Evolutionary conservation across 768 basidiomycete genomes (phyloP), one percentile per base, ranked within the genome.

Genomic region (Pleurotus djamor): DNA sequence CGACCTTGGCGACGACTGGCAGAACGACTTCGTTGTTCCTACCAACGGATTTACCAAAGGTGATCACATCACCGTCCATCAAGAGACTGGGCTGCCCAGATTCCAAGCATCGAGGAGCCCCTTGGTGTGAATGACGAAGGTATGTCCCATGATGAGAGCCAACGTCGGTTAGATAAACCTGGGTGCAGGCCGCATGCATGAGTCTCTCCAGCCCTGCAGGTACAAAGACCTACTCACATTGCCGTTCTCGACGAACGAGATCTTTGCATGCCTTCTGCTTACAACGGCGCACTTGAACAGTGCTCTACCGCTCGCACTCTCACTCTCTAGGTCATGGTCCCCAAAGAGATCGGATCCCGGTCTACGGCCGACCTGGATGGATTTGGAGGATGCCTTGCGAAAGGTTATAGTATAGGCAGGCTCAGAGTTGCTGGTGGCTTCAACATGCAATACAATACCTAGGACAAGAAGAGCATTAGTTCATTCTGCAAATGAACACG

Each of bases 91-190:
- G 81, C 5, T 78, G 75, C 64, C 88, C 85, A 12, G 87, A 76
- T 48, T 74, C 38, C 72, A 17, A 92, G 73, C 60, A 68, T 75
- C 66, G 68, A 83, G 1, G 84, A 75, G 75, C 64, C 1, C 72
- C 61, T 51, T 89, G 86, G 35, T 78, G 81, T 38, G 75, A 70
- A 63, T 81, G 83, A 61, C 80, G 76, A 56, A 92, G 68, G 63
- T 89, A 83, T 0, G 90, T 92, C 2, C 91, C 91, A 68, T 93
- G 91, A 64, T 91, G 90, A 0, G 89, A 91, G 57, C 79, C 73
- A 14, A 86, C 75, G 75, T 92, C 91, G 62, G 83, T 81, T 68
- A 92, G 71, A 66, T 86, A 88, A 9, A 82, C 85, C 91, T 91
- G 59, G 65, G 21, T 28, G 21, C 21, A 48, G n/a, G n/a, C n/a